Evolutionary conservation across 2,329 filamentous ascomycete genomes (phyloP).

Genomic region (Arthrobotrys megalospora): DNA sequence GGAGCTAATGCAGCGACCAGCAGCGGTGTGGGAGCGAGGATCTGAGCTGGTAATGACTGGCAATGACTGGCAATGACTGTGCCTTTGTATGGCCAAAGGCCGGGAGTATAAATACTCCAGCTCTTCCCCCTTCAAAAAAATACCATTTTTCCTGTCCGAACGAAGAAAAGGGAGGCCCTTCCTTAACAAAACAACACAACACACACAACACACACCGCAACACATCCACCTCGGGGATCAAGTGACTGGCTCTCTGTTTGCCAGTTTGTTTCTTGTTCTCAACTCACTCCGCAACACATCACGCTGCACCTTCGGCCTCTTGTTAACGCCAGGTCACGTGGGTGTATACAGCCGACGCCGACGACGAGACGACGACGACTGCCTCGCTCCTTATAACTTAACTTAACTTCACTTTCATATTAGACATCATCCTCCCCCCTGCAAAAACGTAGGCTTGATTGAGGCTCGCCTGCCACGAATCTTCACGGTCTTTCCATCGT

Average conservation of each 20-base stretch:
- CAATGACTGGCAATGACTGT: slow-evolving; percentile 41
- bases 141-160: slow-evolving; percentile 55
- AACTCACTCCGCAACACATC: slow-evolving; percentile 18
- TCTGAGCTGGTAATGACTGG: slow-evolving; percentile 46
- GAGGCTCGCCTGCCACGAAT: slow-evolving; percentile 19
- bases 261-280: slow-evolving; percentile 12
- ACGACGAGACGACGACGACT: background rate
- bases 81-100: slow-evolving; percentile 47
- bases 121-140: slow-evolving; percentile 60
- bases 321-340: slow-evolving; percentile 36
- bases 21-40: slow-evolving; percentile 47
- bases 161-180: slow-evolving; percentile 48
- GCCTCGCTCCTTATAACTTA: slow-evolving; percentile 14
- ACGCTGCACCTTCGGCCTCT: slow-evolving; percentile 27
- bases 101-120: slow-evolving; percentile 59
- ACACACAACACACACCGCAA: slow-evolving; percentile 39
- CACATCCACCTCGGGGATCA: slow-evolving; percentile 9
- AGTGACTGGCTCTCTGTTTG: slow-evolving; percentile 45
- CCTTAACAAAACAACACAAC: slow-evolving; percentile 43
- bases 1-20: slow-evolving; percentile 36
- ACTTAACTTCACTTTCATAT: too few relatives aligned
- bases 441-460: slow-evolving; percentile 8
- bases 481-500: slow-evolving; percentile 25
- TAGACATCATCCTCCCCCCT: slow-evolving; percentile 7
- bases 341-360: background rate